Conservation (phyloP, 176 grass and related monocot genomes). For the Areca catechu region DNA sequence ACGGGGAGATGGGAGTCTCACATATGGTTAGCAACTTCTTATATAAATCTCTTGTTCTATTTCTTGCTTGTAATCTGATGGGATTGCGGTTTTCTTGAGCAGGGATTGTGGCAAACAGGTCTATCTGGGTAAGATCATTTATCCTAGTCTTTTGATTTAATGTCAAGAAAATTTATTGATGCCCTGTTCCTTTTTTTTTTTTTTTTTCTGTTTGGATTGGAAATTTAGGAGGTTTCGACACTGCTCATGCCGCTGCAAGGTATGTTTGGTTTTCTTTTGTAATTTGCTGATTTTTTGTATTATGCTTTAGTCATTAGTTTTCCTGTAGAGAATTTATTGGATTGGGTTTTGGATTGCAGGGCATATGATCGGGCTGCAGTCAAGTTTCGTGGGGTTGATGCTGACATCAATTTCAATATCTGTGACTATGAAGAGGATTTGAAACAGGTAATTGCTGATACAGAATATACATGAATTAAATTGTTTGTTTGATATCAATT, state of each 20-base stretch:
- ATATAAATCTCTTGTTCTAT: background rate
- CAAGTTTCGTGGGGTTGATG: constrained; percentile 88
- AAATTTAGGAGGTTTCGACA: constrained; percentile 90
- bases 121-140: constrained; percentile 59
- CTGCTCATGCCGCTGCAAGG: constrained; percentile 87
- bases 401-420: constrained; percentile 93
- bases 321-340: background rate
- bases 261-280: constrained; percentile 6
- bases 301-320: no score
- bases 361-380: constrained; percentile 92
- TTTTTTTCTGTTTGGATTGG: background rate
- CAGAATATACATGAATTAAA: no score
- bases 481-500: no score
- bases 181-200: background rate
- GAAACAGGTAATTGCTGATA: constrained; percentile 46
- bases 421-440: constrained; percentile 87
- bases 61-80: background rate
- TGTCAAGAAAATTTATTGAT: background rate
- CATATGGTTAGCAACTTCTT: constrained; percentile 52
- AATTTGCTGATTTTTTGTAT: background rate
- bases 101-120: constrained; percentile 99
- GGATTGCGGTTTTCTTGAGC: constrained; percentile 16
- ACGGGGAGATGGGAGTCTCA: constrained; percentile 98
- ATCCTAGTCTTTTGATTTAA: background rate
- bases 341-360: constrained; percentile 21